Conservation (phyloP, 306 rosid species). For the Leucaena leucocephala region DNA sequence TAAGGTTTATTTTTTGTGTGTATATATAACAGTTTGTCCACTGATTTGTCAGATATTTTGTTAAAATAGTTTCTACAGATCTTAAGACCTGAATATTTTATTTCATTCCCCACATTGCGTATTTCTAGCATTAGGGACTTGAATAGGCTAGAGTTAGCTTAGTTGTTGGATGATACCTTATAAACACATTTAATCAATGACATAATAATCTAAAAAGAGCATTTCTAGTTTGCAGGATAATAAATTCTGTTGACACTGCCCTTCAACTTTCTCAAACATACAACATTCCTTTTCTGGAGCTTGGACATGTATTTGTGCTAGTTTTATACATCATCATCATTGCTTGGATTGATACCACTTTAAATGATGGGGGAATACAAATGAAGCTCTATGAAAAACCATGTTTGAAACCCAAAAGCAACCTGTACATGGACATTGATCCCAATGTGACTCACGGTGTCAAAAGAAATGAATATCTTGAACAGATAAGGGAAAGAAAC, state of each 20-base stretch:
- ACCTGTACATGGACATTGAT: slow-evolving; percentile 52
- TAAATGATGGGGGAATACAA: slow-evolving; percentile 63
- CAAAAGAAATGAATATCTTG: slow-evolving; percentile 43
- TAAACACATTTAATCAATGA: slow-evolving; percentile 2
- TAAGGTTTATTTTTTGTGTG: background rate
- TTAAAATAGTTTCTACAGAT: background rate
- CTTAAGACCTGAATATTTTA: background rate
- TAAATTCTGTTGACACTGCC: slow-evolving; percentile 52
- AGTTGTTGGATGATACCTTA: background rate
- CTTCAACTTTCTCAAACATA: slow-evolving; percentile 64
- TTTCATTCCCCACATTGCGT: background rate
- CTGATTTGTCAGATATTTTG: no score
- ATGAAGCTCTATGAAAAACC: slow-evolving; percentile 43
- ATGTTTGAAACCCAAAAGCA: slow-evolving; percentile 38
- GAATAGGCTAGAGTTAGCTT: background rate
- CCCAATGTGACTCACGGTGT: slow-evolving; percentile 32
- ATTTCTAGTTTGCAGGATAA: slow-evolving; percentile 58
- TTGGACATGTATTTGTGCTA: slow-evolving; percentile 66
- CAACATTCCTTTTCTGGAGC: slow-evolving; percentile 48
- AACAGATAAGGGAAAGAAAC: slow-evolving; percentile 56
- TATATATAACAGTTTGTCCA: no score
- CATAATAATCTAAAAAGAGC: slow-evolving; percentile 20
- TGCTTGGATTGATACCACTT: slow-evolving; percentile 58
- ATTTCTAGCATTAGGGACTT: background rate
- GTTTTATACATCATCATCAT: slow-evolving; percentile 52